phyloP scores from a whole-genome alignment of 768 basidiomycete genomes.

The Pleurotus ostreatus region DNA sequence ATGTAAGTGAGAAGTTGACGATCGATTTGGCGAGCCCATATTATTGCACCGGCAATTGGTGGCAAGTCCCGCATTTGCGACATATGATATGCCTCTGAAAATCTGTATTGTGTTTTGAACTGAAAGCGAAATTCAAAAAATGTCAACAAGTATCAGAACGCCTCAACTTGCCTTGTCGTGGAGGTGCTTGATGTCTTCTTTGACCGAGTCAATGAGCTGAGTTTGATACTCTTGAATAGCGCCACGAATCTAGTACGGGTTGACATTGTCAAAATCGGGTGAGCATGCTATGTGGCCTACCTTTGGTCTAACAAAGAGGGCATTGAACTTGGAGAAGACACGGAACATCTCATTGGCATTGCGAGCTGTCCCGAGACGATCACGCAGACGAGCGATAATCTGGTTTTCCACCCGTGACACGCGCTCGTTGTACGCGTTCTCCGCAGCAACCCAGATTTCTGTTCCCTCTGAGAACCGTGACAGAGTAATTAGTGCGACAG shows the following conservation, averaged over 20 bases:
- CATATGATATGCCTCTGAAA: conserved; percentile 97
- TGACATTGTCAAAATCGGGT: not conserved
- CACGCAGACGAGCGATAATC: conserved; percentile 90
- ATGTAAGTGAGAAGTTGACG: conserved; percentile 94
- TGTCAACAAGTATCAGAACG: not conserved
- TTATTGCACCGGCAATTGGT: conserved; percentile 96
- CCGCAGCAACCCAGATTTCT: conserved; percentile 96
- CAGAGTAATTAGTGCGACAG: not conserved
- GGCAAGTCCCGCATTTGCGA: conserved; percentile 97
- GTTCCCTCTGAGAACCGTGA: conserved; percentile 67
- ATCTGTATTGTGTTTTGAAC: conserved; percentile 96
- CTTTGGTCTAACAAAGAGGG: conserved; percentile 93
- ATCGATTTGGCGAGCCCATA: conserved; percentile 99
- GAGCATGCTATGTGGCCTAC: conserved; percentile 33
- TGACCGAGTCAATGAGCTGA: conserved; percentile 96
- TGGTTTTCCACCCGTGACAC: conserved; percentile 98
- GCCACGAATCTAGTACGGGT: conserved; percentile 71
- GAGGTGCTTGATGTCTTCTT: conserved; percentile 93
- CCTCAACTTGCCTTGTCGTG: conserved; percentile 72
- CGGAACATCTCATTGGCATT: conserved; percentile 99
- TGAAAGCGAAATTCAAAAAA: conserved; percentile 21
- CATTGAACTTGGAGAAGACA: conserved; percentile 98
- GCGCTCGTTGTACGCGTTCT: conserved; percentile 96
- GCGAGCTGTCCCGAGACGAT: conserved; percentile 88
- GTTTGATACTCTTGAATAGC: conserved; percentile 99